phyloP scores from a whole-genome alignment of 2,329 filamentous ascomycete genomes.

The Microdochium paspali region DNA sequence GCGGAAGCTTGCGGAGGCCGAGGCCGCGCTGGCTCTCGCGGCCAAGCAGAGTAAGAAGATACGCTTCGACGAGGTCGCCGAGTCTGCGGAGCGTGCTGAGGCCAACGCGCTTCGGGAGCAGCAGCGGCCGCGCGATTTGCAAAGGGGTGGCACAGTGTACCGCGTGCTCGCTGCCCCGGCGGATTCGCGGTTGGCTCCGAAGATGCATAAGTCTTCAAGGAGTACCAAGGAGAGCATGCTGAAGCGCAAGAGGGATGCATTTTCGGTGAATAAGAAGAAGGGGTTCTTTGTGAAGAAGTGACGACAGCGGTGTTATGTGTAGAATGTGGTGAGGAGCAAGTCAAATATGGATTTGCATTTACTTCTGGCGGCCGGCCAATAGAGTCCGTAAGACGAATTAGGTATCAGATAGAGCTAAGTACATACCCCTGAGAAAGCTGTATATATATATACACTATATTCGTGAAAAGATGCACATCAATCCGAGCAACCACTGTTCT shows the following conservation, averaged over 20 bases:
- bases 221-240: conserved; percentile 34
- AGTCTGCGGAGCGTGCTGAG: conserved; percentile 26
- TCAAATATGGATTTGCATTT: too few relatives aligned
- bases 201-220: conserved; percentile 29
- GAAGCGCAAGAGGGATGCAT: conserved; percentile 29
- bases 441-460: not conserved
- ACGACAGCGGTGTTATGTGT: too few relatives aligned
- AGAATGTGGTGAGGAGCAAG: too few relatives aligned
- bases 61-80: conserved; percentile 16
- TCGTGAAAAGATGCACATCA: too few relatives aligned
- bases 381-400: too few relatives aligned
- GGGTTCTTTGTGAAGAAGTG: conserved; percentile 34
- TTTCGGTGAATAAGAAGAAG: conserved; percentile 19
- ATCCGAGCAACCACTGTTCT: too few relatives aligned
- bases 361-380: too few relatives aligned
- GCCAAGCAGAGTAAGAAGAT: not conserved
- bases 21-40: not conserved
- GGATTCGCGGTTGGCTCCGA: conserved; percentile 40
- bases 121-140: conserved; percentile 33
- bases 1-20: not conserved
- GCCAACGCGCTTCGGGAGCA: conserved; percentile 18
- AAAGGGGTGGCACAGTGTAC: conserved; percentile 44
- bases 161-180: conserved; percentile 33
- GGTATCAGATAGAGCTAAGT: too few relatives aligned
- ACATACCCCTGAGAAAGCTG: not conserved